Percentiles rank a stretch among this genome's conserved stretches.
phyloP scores from a whole-genome alignment of 257 asterid genomes.

The Salvia rosmarinus region DNA sequence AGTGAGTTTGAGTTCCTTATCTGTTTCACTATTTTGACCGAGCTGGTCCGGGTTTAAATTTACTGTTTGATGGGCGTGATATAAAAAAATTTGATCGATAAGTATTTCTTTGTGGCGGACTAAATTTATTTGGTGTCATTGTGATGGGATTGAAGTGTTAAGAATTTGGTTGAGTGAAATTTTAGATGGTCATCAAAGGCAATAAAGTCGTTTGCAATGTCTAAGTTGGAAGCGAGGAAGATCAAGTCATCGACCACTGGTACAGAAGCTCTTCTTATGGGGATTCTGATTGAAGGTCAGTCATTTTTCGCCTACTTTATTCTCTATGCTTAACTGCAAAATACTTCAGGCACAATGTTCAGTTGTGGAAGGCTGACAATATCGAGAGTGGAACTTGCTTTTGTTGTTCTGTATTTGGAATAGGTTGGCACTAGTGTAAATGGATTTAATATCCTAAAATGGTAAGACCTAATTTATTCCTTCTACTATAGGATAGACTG shows the following conservation, averaged over 20 bases:
- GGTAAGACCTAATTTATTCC: not conserved
- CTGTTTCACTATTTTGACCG: conserved; percentile 4
- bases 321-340: not conserved
- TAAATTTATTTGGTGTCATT: conserved; percentile 35
- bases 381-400: not conserved
- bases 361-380: not conserved
- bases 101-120: conserved; percentile 19
- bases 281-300: conserved; percentile 70
- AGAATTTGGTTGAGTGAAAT: conserved; percentile 42
- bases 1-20: conserved; percentile 45
- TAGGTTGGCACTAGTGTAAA: not conserved
- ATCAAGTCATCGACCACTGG: conserved; percentile 59
- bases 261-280: conserved; percentile 74
- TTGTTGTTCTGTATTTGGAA: not conserved
- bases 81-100: conserved; percentile 29
- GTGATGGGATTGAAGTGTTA: conserved; percentile 41
- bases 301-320: not conserved
- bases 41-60: not conserved
- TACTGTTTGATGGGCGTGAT: not conserved
- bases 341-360: not conserved
- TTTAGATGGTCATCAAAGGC: conserved; percentile 80
- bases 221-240: conserved; percentile 75
- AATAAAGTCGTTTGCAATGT: conserved; percentile 67
- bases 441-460: not conserved
- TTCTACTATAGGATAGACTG: not conserved